Conservation (phyloP, 257 asterid genomes). For the Petunia secreta region DNA sequence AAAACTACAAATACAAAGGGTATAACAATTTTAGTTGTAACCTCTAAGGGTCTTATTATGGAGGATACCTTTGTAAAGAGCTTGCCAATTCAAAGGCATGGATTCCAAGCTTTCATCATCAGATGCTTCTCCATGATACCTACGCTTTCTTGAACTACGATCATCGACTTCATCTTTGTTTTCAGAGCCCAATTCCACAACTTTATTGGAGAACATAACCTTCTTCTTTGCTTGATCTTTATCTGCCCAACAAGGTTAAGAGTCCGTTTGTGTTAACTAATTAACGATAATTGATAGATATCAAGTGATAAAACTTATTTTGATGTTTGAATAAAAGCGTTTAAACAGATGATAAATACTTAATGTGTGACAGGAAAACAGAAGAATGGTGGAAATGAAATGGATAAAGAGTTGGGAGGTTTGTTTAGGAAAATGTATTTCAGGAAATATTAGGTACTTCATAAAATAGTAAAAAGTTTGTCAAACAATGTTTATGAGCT, state of each 20-base stretch:
- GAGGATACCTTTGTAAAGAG: conserved; percentile 70
- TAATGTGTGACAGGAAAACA: too few species aligned
- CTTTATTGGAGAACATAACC: conserved; percentile 54
- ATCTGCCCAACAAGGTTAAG: conserved; percentile 30
- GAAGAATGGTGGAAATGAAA: too few species aligned
- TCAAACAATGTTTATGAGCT: too few species aligned
- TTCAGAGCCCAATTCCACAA: conserved; percentile 16
- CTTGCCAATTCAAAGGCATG: conserved; percentile 79
- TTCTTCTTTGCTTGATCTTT: conserved; percentile 44
- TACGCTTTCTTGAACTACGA: not conserved
- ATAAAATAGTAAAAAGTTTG: too few species aligned
- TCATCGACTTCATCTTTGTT: conserved; percentile 9
- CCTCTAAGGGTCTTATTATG: conserved; percentile 47
- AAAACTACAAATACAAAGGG: not conserved
- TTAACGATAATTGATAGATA: too few species aligned
- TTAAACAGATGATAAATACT: too few species aligned
- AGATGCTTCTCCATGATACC: not conserved
- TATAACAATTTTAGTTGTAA: not conserved
- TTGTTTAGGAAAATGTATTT: too few species aligned
- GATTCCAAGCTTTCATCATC: conserved; percentile 49
- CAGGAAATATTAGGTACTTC: too few species aligned
- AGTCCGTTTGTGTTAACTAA: too few species aligned
- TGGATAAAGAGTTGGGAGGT: too few species aligned
- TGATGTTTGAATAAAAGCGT: too few species aligned
- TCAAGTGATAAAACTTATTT: too few species aligned